Evolutionary conservation across 2,329 filamentous ascomycete species (phyloP).

Genomic region (Pseudogymnoascus sp.): DNA sequence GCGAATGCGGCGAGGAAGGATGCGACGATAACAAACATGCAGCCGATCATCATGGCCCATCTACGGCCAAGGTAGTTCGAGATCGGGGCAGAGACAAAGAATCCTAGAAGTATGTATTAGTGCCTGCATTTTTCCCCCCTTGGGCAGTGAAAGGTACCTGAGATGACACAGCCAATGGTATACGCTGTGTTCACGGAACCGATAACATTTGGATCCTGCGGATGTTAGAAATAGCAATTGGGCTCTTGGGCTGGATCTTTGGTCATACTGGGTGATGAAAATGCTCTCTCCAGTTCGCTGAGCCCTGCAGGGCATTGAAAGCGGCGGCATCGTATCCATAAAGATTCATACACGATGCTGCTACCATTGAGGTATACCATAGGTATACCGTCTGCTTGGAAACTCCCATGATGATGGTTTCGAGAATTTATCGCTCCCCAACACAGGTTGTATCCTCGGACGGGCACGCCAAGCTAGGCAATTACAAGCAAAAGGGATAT

Average conservation of each 20-base stretch:
- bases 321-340: not conserved
- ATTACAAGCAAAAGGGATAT: conserved; percentile 1
- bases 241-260: not conserved
- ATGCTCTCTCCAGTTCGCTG: conserved; percentile 3
- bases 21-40: conserved; percentile 42
- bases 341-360: conserved; percentile 2
- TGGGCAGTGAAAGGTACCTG: not conserved
- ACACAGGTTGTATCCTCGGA: not conserved
- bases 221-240: not conserved
- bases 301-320: conserved; percentile 2
- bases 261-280: not conserved
- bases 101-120: not conserved
- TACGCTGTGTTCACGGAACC: conserved; percentile 3
- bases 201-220: not conserved
- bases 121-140: not conserved
- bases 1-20: conserved; percentile 46
- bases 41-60: conserved; percentile 38
- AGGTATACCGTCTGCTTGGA: conserved; percentile 6
- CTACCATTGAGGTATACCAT: conserved; percentile 5
- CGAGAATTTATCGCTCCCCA: not conserved
- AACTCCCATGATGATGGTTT: not conserved
- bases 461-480: not conserved
- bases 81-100: not conserved
- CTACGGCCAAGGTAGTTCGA: conserved; percentile 1
- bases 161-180: not conserved